A percentile compares a stretch with the other conserved stretches of the same genome.
These are phyloP conservation scores for Tylopilus rubrobrunneus DNA, from an alignment of 768 basidiomycete genomes.

Conservation along the genomic window DNA sequence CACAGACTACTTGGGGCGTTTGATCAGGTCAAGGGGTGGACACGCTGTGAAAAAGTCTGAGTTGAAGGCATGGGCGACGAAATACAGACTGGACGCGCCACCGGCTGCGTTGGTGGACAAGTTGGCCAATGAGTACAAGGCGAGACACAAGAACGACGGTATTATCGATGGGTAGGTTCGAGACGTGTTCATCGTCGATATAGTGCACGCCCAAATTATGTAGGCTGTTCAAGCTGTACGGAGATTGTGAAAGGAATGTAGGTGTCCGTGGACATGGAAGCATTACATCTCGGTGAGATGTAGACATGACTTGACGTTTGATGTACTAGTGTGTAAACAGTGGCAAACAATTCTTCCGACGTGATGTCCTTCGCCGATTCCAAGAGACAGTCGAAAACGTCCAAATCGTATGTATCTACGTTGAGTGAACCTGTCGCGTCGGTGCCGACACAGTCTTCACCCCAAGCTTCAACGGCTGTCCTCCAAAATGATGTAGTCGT, in stretches of 20 bases:
- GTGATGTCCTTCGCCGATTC: conserved; percentile 35
- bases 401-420: conserved; percentile 35
- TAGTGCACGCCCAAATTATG: too few relatives aligned
- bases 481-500: background rate
- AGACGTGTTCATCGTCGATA: too few relatives aligned
- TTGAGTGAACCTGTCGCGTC: conserved; percentile 19
- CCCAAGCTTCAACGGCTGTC: conserved; percentile 13
- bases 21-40: background rate
- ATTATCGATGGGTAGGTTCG: background rate
- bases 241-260: too few relatives aligned
- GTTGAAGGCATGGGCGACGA: background rate
- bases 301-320: too few relatives aligned
- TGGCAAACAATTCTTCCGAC: background rate
- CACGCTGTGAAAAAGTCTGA: conserved; percentile 5
- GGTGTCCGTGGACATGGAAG: too few relatives aligned
- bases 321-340: background rate
- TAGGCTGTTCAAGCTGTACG: too few relatives aligned
- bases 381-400: conserved; percentile 27
- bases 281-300: too few relatives aligned
- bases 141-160: background rate
- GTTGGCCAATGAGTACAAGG: background rate
- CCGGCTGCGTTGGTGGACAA: background rate
- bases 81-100: background rate
- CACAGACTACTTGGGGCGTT: conserved; percentile 6
- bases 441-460: conserved; percentile 24